Evolutionary conservation across 495 filamentous ascomycete species (phyloP).

Genomic region (Penicillium alfredii): DNA sequence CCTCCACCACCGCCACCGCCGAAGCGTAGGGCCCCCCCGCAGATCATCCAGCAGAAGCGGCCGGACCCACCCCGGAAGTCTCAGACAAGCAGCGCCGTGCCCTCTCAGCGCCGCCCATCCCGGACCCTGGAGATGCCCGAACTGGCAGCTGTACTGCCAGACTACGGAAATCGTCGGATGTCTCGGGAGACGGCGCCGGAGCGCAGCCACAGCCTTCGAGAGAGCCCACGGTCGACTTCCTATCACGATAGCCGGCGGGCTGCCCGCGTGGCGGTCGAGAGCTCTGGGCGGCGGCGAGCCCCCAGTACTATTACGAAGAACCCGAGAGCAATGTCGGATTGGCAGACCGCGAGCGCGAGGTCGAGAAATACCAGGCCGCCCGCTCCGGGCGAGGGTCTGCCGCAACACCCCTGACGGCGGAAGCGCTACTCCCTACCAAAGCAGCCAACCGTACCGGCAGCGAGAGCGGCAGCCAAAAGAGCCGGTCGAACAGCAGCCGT

Average conservation of each 20-base stretch:
- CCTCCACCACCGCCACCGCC: conserved; percentile 30
- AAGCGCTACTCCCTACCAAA: conserved; percentile 31
- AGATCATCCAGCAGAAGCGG: conserved; percentile 33
- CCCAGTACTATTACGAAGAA: conserved; percentile 28
- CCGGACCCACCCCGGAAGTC: conserved; percentile 27
- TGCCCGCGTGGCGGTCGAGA: conserved; percentile 30
- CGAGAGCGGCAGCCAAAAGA: conserved; percentile 43
- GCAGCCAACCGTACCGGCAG: conserved; percentile 26
- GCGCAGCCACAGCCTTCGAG: conserved; percentile 30
- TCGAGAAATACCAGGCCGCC: conserved; percentile 38
- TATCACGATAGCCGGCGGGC: conserved; percentile 31
- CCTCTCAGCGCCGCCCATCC: conserved; percentile 28
- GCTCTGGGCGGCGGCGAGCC: conserved; percentile 28
- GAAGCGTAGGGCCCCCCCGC: conserved; percentile 24
- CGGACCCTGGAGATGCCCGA: conserved; percentile 32
- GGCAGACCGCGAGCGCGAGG: conserved; percentile 25
- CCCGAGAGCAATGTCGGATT: conserved; percentile 14
- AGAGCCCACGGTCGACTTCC: conserved; percentile 20
- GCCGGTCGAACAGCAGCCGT: conserved; percentile 41
- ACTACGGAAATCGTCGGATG: conserved; percentile 23
- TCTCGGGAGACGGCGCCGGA: conserved; percentile 30
- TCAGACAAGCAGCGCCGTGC: conserved; percentile 19
- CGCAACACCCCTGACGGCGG: conserved; percentile 29
- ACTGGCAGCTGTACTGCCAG: conserved; percentile 28
- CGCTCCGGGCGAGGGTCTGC: conserved; percentile 21